A percentile compares a stretch with the other conserved stretches of the same genome.
Evolutionary conservation across 1,284 basidiomycete genomes (phyloP).

Genomic region (Peniophora sp.): DNA sequence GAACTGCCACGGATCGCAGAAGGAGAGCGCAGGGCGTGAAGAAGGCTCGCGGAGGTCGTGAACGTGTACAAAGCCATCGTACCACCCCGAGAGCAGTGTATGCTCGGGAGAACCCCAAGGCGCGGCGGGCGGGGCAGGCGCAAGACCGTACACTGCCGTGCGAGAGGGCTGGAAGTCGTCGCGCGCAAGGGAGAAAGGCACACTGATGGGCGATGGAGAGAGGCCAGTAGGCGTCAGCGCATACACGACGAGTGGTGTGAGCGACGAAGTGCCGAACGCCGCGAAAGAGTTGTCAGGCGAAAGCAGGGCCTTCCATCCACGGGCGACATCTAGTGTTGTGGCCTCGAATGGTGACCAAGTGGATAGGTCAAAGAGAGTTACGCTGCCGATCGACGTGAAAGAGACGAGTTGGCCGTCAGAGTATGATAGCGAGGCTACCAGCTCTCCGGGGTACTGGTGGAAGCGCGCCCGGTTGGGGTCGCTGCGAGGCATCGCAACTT

Average conservation of each 20-base stretch:
- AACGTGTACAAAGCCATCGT: slow-evolving; percentile 60
- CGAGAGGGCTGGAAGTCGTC: slow-evolving; percentile 19
- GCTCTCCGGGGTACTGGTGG: slow-evolving; percentile 31
- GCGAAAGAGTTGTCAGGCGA: slow-evolving; percentile 45
- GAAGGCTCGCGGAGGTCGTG: slow-evolving; percentile 53
- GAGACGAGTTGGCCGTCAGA: slow-evolving; percentile 39
- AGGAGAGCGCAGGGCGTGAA: slow-evolving; percentile 42
- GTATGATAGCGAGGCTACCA: slow-evolving; percentile 48
- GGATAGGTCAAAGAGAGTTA: slow-evolving; percentile 25
- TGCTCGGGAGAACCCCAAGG: slow-evolving; percentile 64
- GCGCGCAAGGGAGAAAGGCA: slow-evolving; percentile 32
- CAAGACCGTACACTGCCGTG: slow-evolving; percentile 64
- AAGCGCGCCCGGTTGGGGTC: slow-evolving; percentile 11
- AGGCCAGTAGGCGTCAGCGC: slow-evolving; percentile 38
- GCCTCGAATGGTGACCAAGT: slow-evolving; percentile 18
- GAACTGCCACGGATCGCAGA: slow-evolving; percentile 57
- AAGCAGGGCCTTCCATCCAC: slow-evolving; percentile 54
- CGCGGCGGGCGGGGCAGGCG: slow-evolving; percentile 46
- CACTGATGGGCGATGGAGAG: slow-evolving; percentile 34
- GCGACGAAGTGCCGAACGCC: slow-evolving; percentile 57
- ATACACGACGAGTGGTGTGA: slow-evolving; percentile 50
- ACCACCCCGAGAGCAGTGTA: slow-evolving; percentile 73
- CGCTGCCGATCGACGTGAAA: slow-evolving; percentile 43
- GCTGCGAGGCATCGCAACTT: slow-evolving; percentile 11
- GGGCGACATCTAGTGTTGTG: slow-evolving; percentile 28